phyloP scores from a whole-genome alignment of 192 early-diverging fungal genomes.

The Entomortierella parvispora region DNA sequence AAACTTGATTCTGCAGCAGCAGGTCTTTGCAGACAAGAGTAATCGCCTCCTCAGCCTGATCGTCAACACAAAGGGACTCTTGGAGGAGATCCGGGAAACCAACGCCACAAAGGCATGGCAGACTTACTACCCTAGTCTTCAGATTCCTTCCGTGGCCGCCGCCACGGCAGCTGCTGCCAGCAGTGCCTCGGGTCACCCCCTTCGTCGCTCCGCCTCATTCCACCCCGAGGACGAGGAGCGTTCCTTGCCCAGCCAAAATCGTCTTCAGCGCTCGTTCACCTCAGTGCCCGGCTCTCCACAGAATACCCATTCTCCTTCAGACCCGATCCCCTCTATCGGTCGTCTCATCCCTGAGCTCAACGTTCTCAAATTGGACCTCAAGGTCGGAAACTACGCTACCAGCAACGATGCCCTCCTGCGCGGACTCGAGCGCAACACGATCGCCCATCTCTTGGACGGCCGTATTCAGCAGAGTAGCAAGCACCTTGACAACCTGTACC shows the following conservation, averaged over 20 bases:
- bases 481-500: conserved; percentile 86
- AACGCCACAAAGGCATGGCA: conserved; percentile 70
- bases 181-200: conserved; percentile 25
- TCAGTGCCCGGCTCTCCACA: conserved; percentile 41
- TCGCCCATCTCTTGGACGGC: conserved; percentile 77
- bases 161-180: conserved; percentile 22
- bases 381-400: conserved; percentile 70
- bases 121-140: conserved; percentile 66
- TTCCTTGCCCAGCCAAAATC: conserved; percentile 23
- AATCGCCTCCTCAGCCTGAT: conserved; percentile 76
- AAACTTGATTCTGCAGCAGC: conserved; percentile 62
- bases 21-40: conserved; percentile 80
- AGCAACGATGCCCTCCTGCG: conserved; percentile 65
- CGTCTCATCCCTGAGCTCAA: conserved; percentile 59
- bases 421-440: conserved; percentile 74
- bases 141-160: conserved; percentile 26
- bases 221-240: conserved; percentile 47
- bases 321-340: conserved; percentile 34
- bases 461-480: conserved; percentile 71
- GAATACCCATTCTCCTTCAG: conserved; percentile 5
- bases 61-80: conserved; percentile 66
- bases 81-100: conserved; percentile 76
- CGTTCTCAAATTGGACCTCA: conserved; percentile 75
- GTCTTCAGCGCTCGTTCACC: conserved; percentile 50
- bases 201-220: conserved; percentile 38